phyloP scores from a whole-genome alignment of 441 rosid species.

The Theobroma grandiflorum region DNA sequence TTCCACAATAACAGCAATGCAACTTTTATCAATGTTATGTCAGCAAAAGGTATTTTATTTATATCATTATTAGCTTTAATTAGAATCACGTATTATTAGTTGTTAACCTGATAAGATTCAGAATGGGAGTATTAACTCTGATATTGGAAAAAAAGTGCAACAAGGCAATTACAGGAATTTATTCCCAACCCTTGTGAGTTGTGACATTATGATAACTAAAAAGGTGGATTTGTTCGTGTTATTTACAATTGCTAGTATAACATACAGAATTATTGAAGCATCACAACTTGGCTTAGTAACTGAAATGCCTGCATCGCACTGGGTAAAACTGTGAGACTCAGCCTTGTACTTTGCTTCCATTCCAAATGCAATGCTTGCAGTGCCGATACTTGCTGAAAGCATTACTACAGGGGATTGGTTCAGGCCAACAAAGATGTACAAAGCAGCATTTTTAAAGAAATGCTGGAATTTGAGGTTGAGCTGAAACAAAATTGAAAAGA shows the following conservation, averaged over 20 bases:
- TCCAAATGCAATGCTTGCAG: constrained; percentile 81
- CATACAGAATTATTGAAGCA: constrained; percentile 82
- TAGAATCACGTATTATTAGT: not conserved
- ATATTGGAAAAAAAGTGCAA: constrained; percentile 4
- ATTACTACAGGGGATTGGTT: constrained; percentile 70
- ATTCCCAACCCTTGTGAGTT: not conserved
- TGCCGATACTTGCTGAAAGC: constrained; percentile 79
- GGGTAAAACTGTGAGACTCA: constrained; percentile 61
- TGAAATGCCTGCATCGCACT: constrained; percentile 79
- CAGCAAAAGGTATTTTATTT: not conserved
- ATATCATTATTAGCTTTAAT: not conserved
- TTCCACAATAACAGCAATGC: not conserved
- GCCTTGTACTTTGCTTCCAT: constrained; percentile 87
- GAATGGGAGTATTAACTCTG: not conserved
- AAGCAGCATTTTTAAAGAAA: constrained; percentile 36
- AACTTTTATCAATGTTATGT: not conserved
- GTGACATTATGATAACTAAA: not conserved
- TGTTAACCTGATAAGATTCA: not conserved
- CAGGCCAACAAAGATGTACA: constrained; percentile 47
- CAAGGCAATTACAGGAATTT: not conserved
- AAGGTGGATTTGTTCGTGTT: not conserved
- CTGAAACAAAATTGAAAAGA: constrained; percentile 17
- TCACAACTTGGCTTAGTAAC: constrained; percentile 67
- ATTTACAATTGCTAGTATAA: not conserved
- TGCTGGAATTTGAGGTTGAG: constrained; percentile 29